Conservation (phyloP, 1,284 basidiomycete genomes). For the Vanrija pseudolonga region DNA sequence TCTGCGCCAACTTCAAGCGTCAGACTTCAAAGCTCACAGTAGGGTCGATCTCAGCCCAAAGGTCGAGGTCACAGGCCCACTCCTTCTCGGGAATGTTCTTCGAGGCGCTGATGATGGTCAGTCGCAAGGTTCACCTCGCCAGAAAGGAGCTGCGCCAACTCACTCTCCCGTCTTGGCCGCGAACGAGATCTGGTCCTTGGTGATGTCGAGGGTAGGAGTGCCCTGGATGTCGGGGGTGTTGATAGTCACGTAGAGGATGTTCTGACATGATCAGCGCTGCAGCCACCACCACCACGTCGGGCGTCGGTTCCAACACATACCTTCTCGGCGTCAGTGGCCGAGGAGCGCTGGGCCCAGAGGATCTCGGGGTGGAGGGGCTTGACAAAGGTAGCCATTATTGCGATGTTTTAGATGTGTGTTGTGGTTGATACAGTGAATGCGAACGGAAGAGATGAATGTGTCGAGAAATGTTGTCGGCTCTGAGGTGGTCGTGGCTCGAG, state of each 20-base stretch:
- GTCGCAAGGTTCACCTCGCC: neutral
- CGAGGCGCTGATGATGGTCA: slow-evolving; percentile 45
- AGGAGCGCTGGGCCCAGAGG: slow-evolving; percentile 86
- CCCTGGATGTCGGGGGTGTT: slow-evolving; percentile 76
- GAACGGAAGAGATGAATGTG: neutral
- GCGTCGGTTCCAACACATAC: slow-evolving; percentile 52
- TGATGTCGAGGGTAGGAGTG: slow-evolving; percentile 62
- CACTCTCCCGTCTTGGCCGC: slow-evolving; percentile 68
- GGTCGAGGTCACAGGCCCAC: slow-evolving; percentile 68
- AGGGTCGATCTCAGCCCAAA: slow-evolving; percentile 68
- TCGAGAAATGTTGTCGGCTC: neutral
- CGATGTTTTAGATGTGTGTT: slow-evolving; percentile 3
- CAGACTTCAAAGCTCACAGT: slow-evolving; percentile 56
- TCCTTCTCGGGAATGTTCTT: slow-evolving; percentile 60
- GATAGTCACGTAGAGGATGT: slow-evolving; percentile 75
- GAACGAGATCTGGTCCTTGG: slow-evolving; percentile 63
- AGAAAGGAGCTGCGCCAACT: slow-evolving; percentile 31
- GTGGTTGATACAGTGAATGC: neutral
- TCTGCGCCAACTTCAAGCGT: neutral
- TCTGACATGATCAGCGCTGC: slow-evolving; percentile 52
- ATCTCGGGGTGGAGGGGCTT: slow-evolving; percentile 68
- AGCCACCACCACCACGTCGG: no score
- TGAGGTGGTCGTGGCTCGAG: neutral
- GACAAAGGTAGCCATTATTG: slow-evolving; percentile 31
- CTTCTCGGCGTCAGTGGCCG: slow-evolving; percentile 62